Percentiles rank a stretch among this genome's conserved stretches.
Evolutionary conservation across 2,329 filamentous ascomycete genomes (phyloP).

Genomic region (Didymella pinodella): DNA sequence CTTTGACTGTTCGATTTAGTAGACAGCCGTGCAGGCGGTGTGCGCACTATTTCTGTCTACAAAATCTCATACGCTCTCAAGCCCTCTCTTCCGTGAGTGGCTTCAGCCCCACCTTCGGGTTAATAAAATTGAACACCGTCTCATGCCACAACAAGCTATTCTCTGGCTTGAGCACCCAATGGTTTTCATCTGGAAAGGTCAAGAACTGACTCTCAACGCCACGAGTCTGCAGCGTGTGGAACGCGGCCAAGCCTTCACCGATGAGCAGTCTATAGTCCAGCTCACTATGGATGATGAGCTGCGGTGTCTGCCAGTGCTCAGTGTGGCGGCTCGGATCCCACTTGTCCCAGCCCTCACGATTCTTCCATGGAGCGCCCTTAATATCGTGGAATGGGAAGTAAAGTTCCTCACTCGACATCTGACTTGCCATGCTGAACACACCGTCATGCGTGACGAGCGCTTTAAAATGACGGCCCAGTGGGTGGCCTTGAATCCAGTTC

Average conservation of each 20-base stretch:
- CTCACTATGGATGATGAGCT: conserved; percentile 89
- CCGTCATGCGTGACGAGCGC: conserved; percentile 90
- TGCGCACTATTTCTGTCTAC: too few species aligned
- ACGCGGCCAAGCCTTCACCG: conserved; percentile 82
- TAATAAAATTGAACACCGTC: conserved; percentile 81
- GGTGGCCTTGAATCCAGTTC: conserved; percentile 90
- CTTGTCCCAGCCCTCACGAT: conserved; percentile 59
- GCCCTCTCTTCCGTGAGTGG: neutral
- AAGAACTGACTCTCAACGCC: conserved; percentile 79
- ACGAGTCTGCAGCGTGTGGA: conserved; percentile 81
- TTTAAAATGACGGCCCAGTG: conserved; percentile 83
- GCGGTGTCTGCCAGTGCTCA: conserved; percentile 81
- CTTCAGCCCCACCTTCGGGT: conserved; percentile 63
- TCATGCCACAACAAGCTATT: conserved; percentile 91
- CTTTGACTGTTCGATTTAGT: too few species aligned
- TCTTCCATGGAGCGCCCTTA: conserved; percentile 46
- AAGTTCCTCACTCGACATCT: conserved; percentile 60
- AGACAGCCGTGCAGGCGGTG: too few species aligned
- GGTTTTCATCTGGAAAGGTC: conserved; percentile 81
- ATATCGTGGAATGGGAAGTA: conserved; percentile 61
- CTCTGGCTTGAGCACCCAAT: conserved; percentile 89
- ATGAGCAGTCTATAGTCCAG: conserved; percentile 89
- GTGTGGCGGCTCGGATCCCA: conserved; percentile 67
- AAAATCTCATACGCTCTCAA: neutral
- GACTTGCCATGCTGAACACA: conserved; percentile 70